These are phyloP conservation scores for Aspergillus hiratsukae DNA, from an alignment of 2,329 filamentous ascomycete genomes.

Conservation along the genomic window DNA sequence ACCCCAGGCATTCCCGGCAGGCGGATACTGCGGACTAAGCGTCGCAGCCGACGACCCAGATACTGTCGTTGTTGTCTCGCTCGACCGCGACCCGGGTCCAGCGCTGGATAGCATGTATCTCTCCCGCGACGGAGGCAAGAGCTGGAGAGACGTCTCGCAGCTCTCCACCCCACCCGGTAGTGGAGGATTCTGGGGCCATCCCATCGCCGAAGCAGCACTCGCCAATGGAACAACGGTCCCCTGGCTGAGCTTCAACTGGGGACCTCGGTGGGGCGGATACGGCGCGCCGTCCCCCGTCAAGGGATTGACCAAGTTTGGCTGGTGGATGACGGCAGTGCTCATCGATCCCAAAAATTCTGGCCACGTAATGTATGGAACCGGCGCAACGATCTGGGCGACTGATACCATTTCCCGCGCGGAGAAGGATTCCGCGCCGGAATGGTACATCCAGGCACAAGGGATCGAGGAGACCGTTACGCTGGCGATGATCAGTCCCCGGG, in stretches of 20 bases:
- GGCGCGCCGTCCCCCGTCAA: constrained; percentile 10
- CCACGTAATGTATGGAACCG: constrained; percentile 10
- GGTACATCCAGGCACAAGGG: constrained; percentile 11
- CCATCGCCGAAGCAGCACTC: constrained; percentile 11
- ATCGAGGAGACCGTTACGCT: constrained; percentile 11
- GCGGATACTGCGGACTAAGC: constrained; percentile 11
- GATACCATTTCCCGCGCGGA: constrained; percentile 8
- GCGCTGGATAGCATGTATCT: constrained; percentile 13
- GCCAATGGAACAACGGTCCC: constrained; percentile 9
- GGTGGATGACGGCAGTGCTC: constrained; percentile 14
- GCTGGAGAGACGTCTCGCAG: constrained; percentile 14
- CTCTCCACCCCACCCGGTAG: constrained; percentile 10
- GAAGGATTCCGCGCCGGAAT: constrained; percentile 4
- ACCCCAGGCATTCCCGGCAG: constrained; percentile 9
- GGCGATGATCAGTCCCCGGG: constrained; percentile 10
- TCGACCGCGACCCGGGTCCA: constrained; percentile 12
- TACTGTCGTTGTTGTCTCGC: constrained; percentile 8
- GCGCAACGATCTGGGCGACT: constrained; percentile 13
- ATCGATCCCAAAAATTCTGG: constrained; percentile 9
- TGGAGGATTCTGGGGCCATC: constrained; percentile 12
- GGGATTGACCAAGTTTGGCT: constrained; percentile 13
- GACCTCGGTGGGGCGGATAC: constrained; percentile 12
- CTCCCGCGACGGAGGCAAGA: constrained; percentile 10
- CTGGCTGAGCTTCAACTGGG: constrained; percentile 15
- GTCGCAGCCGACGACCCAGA: constrained; percentile 9